These are phyloP conservation scores for Carpinus fangiana DNA, from an alignment of 306 rosid species.

Conservation along the genomic window DNA sequence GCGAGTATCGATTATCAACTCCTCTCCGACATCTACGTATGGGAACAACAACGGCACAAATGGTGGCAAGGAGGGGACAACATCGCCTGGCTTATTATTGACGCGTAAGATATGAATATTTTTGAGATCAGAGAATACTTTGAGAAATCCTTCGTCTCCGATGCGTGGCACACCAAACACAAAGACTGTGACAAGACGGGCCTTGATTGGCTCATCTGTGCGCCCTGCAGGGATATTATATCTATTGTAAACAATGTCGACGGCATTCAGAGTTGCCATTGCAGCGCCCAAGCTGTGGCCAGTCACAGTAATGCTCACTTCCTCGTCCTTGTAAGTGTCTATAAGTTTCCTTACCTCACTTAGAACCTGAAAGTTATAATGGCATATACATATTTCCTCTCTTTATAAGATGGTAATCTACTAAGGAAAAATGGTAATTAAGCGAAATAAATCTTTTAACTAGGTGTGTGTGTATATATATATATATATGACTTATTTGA, in stretches of 20 bases:
- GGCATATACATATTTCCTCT: background rate
- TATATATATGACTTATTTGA: no score
- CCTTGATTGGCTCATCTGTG: conserved; percentile 6
- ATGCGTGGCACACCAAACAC: conserved; percentile 59
- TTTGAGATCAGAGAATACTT: conserved; percentile 20
- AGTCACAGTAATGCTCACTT: conserved; percentile 59
- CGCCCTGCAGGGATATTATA: conserved; percentile 1
- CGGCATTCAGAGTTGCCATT: conserved; percentile 59
- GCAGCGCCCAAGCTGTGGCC: conserved; percentile 87
- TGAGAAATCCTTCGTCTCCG: conserved; percentile 45
- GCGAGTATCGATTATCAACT: conserved; percentile 48
- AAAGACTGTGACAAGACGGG: conserved; percentile 59
- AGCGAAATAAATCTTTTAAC: no score
- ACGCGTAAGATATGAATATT: conserved; percentile 46
- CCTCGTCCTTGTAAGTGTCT: conserved; percentile 56
- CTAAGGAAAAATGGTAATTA: background rate
- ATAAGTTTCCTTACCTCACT: conserved; percentile 52
- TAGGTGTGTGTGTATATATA: no score
- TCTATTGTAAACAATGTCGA: conserved; percentile 43
- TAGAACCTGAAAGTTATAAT: conserved; percentile 41
- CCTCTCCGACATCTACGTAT: conserved; percentile 56
- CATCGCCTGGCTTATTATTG: conserved; percentile 46
- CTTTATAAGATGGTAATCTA: background rate
- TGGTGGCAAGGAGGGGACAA: conserved; percentile 34
- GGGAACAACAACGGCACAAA: conserved; percentile 26